These are phyloP conservation scores for Nasturtium officinale DNA, from an alignment of 345 rosid genomes.

Conservation along the genomic window DNA sequence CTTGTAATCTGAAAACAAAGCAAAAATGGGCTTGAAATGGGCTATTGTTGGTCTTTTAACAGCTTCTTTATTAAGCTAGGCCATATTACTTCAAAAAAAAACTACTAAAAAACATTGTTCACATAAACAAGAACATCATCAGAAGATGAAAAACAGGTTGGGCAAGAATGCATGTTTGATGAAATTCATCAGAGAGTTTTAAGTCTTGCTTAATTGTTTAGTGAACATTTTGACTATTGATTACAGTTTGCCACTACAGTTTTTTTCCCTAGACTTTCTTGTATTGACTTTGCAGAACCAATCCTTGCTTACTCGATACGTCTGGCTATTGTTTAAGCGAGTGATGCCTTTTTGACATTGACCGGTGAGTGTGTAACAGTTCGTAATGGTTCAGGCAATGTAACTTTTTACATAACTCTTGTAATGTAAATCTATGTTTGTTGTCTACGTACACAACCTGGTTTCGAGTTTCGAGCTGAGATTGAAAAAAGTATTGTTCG, in stretches of 20 bases:
- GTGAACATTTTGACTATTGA: neutral
- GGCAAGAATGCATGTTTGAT: too few relatives aligned
- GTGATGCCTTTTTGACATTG: conserved; percentile 86
- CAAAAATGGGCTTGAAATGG: too few relatives aligned
- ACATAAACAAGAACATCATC: too few relatives aligned
- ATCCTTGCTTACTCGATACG: conserved; percentile 68
- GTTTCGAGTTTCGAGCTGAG: neutral
- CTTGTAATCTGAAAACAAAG: too few relatives aligned
- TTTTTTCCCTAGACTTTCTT: conserved; percentile 28
- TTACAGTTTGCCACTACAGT: conserved; percentile 18
- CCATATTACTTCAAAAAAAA: too few relatives aligned
- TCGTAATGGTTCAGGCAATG: conserved; percentile 96
- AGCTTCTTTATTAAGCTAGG: too few relatives aligned
- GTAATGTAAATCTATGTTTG: too few relatives aligned
- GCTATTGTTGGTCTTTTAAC: too few relatives aligned
- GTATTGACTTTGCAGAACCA: conserved; percentile 59
- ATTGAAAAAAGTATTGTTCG: neutral
- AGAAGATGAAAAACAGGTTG: too few relatives aligned
- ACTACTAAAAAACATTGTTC: too few relatives aligned
- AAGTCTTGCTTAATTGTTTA: neutral
- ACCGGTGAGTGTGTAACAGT: conserved; percentile 74
- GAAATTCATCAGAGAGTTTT: conserved; percentile 13
- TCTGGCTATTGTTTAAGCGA: conserved; percentile 90
- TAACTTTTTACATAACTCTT: conserved; percentile 34
- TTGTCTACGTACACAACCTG: neutral